Evolutionary conservation across 345 rosid species (phyloP).

Genomic region (Aquilaria sinensis): DNA sequence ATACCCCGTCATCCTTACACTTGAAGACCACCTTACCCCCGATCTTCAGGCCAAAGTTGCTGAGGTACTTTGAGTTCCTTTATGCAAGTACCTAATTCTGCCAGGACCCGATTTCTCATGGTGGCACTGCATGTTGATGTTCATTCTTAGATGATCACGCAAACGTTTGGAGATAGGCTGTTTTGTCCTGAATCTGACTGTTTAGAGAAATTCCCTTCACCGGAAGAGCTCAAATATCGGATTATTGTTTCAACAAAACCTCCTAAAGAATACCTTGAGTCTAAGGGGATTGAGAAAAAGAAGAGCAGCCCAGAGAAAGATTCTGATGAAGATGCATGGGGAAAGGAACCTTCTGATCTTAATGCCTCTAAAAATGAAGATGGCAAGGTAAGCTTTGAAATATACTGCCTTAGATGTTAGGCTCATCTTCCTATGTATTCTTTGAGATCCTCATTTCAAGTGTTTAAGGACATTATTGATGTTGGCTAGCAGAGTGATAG

Average conservation of each 20-base stretch:
- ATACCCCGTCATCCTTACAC: conserved; percentile 68
- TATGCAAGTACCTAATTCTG: too few species aligned
- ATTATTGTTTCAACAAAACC: conserved; percentile 65
- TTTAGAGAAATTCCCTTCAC: conserved; percentile 60
- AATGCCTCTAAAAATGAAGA: conserved; percentile 26
- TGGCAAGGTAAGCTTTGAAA: conserved; percentile 19
- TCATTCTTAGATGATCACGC: conserved; percentile 44
- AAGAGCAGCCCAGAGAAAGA: conserved; percentile 24
- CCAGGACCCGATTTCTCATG: too few species aligned
- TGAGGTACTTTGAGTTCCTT: conserved; percentile 32
- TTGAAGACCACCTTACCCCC: conserved; percentile 76
- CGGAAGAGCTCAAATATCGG: conserved; percentile 51
- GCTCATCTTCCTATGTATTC: too few species aligned
- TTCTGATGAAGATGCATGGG: conserved; percentile 47
- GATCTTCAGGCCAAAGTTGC: conserved; percentile 75
- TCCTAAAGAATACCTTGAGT: conserved; percentile 37
- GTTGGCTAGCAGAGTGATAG: conserved; percentile 32
- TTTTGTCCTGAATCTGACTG: conserved; percentile 37
- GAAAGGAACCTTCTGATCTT: conserved; percentile 22
- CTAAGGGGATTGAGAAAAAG: conserved; percentile 16
- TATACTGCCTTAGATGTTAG: background rate
- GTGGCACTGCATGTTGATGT: background rate
- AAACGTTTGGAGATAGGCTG: conserved; percentile 48
- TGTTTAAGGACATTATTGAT: background rate
- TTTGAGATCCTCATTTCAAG: background rate